Evolutionary conservation across 768 basidiomycete genomes (phyloP).

Genomic region (Leccinellum rugosiceps): DNA sequence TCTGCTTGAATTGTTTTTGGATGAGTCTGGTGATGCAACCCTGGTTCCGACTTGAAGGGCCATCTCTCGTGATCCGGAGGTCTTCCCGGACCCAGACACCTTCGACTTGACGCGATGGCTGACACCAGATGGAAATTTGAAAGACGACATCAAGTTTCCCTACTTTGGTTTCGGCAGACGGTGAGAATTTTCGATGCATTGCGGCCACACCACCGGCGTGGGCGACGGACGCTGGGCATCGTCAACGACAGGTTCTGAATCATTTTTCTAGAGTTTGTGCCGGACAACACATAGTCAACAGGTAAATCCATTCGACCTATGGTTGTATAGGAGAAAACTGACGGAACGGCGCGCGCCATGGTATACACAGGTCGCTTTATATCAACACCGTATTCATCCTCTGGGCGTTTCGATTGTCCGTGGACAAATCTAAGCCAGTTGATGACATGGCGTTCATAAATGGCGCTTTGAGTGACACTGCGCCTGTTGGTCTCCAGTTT

Average conservation of each 20-base stretch:
- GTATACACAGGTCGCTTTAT: conserved; percentile 47
- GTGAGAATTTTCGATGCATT: conserved; percentile 4
- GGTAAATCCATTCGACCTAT: conserved; percentile 27
- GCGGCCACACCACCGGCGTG: background rate
- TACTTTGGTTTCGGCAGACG: conserved; percentile 51
- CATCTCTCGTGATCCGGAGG: conserved; percentile 35
- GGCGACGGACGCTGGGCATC: background rate
- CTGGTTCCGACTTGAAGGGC: conserved; percentile 18
- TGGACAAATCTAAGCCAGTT: conserved; percentile 47
- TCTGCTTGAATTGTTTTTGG: background rate
- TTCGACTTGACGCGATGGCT: conserved; percentile 37
- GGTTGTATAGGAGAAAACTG: background rate
- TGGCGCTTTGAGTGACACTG: conserved; percentile 4
- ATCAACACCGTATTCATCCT: conserved; percentile 55
- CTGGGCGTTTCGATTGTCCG: conserved; percentile 54
- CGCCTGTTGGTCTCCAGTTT: conserved; percentile 54
- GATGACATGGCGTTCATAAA: conserved; percentile 53
- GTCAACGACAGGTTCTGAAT: background rate
- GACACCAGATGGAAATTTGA: conserved; percentile 21
- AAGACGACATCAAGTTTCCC: conserved; percentile 46
- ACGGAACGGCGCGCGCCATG: background rate
- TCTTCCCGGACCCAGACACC: conserved; percentile 35
- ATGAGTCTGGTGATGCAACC: background rate
- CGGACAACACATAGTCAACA: conserved; percentile 49
- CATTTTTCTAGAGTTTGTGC: conserved; percentile 48